A percentile compares a stretch with the other conserved stretches of the same genome.
Conservation (phyloP, 352 stramenopile species). For the Phytopythium chamaehyphon region DNA sequence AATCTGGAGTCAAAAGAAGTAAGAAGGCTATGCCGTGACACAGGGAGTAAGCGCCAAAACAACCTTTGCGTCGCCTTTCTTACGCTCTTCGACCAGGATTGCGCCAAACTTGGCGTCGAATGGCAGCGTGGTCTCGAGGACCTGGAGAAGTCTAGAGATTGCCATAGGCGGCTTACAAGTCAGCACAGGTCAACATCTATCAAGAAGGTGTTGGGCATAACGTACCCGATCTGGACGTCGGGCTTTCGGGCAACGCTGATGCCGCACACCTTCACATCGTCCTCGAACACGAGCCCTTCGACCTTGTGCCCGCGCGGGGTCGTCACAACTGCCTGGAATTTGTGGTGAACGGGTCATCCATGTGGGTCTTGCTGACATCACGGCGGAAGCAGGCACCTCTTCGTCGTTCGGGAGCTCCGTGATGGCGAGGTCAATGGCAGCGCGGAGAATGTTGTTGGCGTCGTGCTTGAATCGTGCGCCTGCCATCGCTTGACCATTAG, state of each 20-base stretch:
- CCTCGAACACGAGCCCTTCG: constrained; percentile 68
- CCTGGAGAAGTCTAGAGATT: constrained; percentile 46
- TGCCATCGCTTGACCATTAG: constrained; percentile 8
- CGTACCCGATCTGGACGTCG: constrained; percentile 48
- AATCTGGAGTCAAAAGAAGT: no score
- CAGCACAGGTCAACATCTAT: not conserved
- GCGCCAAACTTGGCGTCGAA: constrained; percentile 65
- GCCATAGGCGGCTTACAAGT: not conserved
- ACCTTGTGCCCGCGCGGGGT: constrained; percentile 71
- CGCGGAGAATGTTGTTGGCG: constrained; percentile 65
- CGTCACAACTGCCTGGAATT: constrained; percentile 58
- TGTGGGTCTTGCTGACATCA: no score
- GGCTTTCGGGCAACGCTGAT: constrained; percentile 49
- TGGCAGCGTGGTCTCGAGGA: constrained; percentile 54
- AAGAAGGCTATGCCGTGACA: no score
- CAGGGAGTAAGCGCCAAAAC: not conserved
- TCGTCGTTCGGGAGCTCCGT: constrained; percentile 81
- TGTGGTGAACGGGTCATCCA: no score
- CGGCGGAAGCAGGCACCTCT: constrained; percentile 25
- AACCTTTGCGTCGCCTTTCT: constrained; percentile 46
- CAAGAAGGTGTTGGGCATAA: no score
- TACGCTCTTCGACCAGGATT: constrained; percentile 44
- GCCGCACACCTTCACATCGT: constrained; percentile 73
- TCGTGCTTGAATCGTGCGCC: constrained; percentile 67
- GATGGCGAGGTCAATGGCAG: constrained; percentile 63